Evolutionary conservation across 2,329 filamentous ascomycete species (phyloP).

Genomic region (Rosellinia necatrix): DNA sequence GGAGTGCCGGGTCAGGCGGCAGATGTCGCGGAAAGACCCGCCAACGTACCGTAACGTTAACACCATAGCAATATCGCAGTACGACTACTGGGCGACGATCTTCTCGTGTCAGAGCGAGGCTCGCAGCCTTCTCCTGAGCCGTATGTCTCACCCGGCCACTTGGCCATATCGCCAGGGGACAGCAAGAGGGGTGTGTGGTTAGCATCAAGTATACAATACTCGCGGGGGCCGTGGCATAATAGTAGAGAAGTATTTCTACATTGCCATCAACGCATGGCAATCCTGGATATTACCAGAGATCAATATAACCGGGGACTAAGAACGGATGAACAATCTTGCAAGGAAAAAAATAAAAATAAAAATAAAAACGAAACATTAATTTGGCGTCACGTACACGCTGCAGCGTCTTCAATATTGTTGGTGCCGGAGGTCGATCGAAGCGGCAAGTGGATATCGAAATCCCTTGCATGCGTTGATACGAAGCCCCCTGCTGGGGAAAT

Average conservation of each 20-base stretch:
- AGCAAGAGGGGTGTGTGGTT: background rate
- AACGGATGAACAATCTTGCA: background rate
- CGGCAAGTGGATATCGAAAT: slow-evolving; percentile 14
- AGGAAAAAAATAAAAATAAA: background rate
- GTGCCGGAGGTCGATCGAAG: slow-evolving; percentile 13
- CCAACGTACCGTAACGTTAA: background rate
- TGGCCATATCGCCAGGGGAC: background rate
- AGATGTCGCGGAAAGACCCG: no score
- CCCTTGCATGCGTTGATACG: slow-evolving; percentile 10
- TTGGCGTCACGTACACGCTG: slow-evolving; percentile 6
- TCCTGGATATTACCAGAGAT: background rate
- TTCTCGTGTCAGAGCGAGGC: slow-evolving; percentile 16
- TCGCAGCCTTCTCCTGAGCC: slow-evolving; percentile 6
- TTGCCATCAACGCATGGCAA: slow-evolving; percentile 10
- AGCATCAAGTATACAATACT: background rate
- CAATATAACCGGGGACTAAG: slow-evolving; percentile 4
- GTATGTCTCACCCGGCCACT: slow-evolving; percentile 1
- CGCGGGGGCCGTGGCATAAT: background rate
- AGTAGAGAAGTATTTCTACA: slow-evolving; percentile 5
- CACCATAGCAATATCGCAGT: background rate
- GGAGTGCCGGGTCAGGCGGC: no score
- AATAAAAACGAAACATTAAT: background rate
- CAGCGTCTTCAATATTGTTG: slow-evolving; percentile 1
- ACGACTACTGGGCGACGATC: slow-evolving; percentile 15
- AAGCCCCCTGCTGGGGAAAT: slow-evolving; percentile 7